Conservation (phyloP, 2,329 filamentous ascomycete species). For the Diaporthe sp. region DNA sequence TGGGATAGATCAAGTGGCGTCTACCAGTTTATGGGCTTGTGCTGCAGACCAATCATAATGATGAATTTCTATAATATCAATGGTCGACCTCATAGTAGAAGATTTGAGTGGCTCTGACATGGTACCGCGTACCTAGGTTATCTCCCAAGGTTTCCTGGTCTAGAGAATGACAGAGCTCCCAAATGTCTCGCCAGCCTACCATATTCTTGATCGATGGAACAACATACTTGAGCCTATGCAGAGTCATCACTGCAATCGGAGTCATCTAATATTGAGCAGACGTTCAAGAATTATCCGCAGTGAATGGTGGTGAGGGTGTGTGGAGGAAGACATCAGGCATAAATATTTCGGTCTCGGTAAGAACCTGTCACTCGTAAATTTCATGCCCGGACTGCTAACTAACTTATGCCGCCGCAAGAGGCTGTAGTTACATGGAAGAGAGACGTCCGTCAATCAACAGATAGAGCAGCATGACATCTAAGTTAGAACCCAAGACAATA, state of each 20-base stretch:
- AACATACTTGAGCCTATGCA: neutral
- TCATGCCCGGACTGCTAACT: neutral
- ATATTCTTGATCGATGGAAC: neutral
- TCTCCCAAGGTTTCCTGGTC: too few relatives aligned
- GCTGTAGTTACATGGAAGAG: neutral
- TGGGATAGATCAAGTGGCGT: neutral
- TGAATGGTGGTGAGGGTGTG: too few relatives aligned
- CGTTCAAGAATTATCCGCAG: neutral
- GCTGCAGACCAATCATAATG: neutral
- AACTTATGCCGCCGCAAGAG: neutral
- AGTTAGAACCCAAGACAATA: neutral
- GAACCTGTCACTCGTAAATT: too few relatives aligned
- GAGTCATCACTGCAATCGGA: neutral
- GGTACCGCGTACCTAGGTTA: neutral
- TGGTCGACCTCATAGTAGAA: neutral
- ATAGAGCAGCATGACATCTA: neutral
- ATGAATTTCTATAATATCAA: neutral
- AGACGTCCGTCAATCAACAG: too few relatives aligned
- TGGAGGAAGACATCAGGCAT: too few relatives aligned
- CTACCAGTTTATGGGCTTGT: too few relatives aligned
- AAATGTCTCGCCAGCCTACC: too few relatives aligned
- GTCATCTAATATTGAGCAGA: neutral
- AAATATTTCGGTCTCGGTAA: too few relatives aligned
- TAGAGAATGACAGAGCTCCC: neutral
- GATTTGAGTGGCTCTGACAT: too few relatives aligned